Evolutionary conservation across 2,329 filamentous ascomycete genomes (phyloP), one percentile per base, ranked within the genome.

Genomic region (Aureobasidium uvarum): DNA sequence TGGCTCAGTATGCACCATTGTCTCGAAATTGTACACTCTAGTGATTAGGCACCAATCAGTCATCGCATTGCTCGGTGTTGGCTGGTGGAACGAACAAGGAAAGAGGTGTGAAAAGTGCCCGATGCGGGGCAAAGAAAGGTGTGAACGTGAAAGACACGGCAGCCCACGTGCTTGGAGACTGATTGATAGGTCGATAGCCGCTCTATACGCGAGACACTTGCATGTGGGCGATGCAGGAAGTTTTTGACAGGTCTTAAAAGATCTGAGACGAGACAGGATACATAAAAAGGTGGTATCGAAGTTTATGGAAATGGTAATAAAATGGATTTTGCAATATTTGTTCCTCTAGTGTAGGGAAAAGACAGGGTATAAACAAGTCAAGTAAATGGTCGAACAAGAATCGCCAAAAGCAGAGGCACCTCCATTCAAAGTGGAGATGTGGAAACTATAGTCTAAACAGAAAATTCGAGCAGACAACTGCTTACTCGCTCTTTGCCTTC

Each of bases 401-500:
- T 58, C 54, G 54, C 54, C 54, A 45, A 55, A 45, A 58, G 39
- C 52, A 58, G 45, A 31, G 39, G 39, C 54, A 58, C 39, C 54
- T 45, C 10, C n/a, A 58, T 58, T 16, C 33, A 43, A 58, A 45
- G 25, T 43, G 38, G 54, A 58, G 54, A 58, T 25, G 54, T 31
- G 31, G 33, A 58, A 45, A 45, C 39, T 28, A 2, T 20, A 20
- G 16, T 38, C 6, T 25, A 58, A 38, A 45, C 14, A 56, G 20
- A 31, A 25, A n/a, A 43, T 25, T 31, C 25, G 20, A 43, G 38
- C 54, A 28, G 8, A 28, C 6, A 31, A 25, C 3, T 28, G 52
- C 39, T 60, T 54, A 63, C 46, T 63, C 46, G 23, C n/a, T 41
- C 60, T 63, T 63, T 18, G 20, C 25, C 60, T 63, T 63, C 60